These are phyloP conservation scores for Fusarium algeriense DNA, from an alignment of 2,329 filamentous ascomycete genomes.

Conservation along the genomic window DNA sequence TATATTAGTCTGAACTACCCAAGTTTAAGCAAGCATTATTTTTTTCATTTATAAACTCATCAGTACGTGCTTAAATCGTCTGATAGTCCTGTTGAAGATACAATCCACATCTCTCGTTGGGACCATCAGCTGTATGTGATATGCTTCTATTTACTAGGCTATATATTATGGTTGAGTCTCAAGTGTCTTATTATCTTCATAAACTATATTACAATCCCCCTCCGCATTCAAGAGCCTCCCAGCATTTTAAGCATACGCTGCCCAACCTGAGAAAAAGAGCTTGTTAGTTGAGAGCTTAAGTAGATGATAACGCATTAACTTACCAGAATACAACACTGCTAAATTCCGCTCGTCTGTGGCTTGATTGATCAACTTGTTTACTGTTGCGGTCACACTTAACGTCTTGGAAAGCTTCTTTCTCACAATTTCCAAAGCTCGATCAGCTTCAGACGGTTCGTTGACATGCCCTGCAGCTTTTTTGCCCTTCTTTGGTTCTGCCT, in stretches of 20 bases:
- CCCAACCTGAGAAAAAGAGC: constrained; percentile 54
- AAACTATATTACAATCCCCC: background rate
- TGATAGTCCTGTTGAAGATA: background rate
- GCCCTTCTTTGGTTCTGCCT: constrained; percentile 57
- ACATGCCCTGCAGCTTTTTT: constrained; percentile 53
- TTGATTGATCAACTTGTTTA: constrained; percentile 97
- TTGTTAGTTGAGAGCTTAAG: constrained; percentile 39
- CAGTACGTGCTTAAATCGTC: background rate
- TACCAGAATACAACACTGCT: constrained; percentile 87
- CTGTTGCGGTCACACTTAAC: constrained; percentile 91
- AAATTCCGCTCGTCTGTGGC: constrained; percentile 93
- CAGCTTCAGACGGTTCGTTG: constrained; percentile 80
- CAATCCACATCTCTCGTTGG: background rate
- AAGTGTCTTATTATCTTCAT: background rate
- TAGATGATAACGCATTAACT: constrained; percentile 43
- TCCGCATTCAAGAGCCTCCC: background rate
- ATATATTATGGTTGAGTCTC: background rate
- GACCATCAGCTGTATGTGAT: background rate
- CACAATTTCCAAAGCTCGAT: constrained; percentile 90
- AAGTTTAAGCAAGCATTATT: background rate
- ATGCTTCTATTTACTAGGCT: background rate
- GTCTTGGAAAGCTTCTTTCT: constrained; percentile 96
- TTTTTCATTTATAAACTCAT: background rate
- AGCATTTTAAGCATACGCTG: constrained; percentile 57
- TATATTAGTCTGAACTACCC: background rate